Percentiles rank a stretch among this genome's conserved stretches.
Evolutionary conservation across 148 eudicot species (phyloP).

Genomic region (Oxyria digyna): DNA sequence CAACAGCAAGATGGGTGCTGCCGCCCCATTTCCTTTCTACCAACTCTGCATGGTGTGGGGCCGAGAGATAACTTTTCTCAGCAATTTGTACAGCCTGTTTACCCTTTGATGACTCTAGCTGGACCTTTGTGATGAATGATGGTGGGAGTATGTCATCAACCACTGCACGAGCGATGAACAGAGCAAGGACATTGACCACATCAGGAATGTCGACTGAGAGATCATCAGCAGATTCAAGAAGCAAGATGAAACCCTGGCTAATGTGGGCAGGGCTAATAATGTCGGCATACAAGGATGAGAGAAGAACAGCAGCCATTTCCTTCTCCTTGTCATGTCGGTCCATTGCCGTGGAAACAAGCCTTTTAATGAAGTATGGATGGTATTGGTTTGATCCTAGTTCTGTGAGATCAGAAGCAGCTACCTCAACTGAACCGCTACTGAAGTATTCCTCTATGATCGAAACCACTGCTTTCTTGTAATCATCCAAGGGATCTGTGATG

Average conservation of each 20-base stretch:
- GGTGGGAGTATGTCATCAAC: conserved; percentile 97
- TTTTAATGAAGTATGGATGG: conserved; percentile 86
- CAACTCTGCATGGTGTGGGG: conserved; percentile 97
- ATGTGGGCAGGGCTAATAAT: conserved; percentile 73
- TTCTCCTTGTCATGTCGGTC: conserved; percentile 97
- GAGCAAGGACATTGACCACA: conserved; percentile 68
- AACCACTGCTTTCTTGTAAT: conserved; percentile 86
- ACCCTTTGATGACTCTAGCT: conserved; percentile 61
- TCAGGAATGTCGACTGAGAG: conserved; percentile 84
- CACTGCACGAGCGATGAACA: conserved; percentile 86
- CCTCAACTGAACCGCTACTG: conserved; percentile 64
- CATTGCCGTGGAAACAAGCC: conserved; percentile 88
- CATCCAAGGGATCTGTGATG: conserved; percentile 80
- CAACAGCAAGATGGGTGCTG: conserved; percentile 70
- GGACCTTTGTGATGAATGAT: conserved; percentile 63
- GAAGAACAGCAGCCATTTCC: conserved; percentile 95
- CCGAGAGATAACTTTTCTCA: conserved; percentile 93
- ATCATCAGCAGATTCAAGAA: conserved; percentile 89
- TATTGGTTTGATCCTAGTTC: conserved; percentile 77
- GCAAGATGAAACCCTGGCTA: conserved; percentile 79
- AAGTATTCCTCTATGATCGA: conserved; percentile 88
- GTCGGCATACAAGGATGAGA: conserved; percentile 81
- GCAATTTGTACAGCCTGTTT: conserved; percentile 71
- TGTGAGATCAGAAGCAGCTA: conserved; percentile 70
- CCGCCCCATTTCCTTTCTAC: conserved; percentile 96